A percentile compares a stretch with the other conserved stretches of the same genome.
phyloP scores from a whole-genome alignment of 2,329 filamentous ascomycete species.

The Ophiocordyceps camponoti-rufipedis region DNA sequence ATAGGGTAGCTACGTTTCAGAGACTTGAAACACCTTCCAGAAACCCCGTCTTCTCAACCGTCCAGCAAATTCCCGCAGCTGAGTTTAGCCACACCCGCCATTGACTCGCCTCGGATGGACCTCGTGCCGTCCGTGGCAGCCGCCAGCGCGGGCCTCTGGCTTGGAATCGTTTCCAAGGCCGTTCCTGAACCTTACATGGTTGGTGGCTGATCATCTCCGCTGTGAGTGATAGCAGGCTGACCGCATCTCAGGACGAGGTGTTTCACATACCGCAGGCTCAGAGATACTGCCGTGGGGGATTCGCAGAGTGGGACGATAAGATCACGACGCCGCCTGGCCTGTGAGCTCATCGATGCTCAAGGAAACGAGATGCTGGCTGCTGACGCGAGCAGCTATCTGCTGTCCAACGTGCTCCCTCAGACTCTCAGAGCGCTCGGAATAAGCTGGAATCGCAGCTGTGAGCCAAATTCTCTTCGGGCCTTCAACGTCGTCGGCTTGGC shows the following conservation, averaged over 20 bases:
- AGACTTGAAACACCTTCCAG: too few relatives aligned
- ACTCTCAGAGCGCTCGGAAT: slow-evolving; percentile 4
- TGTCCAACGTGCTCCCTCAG: slow-evolving; percentile 17
- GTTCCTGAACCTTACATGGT: slow-evolving; percentile 39
- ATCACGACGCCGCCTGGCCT: slow-evolving; percentile 91
- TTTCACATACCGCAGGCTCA: slow-evolving; percentile 88
- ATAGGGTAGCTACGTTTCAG: background rate
- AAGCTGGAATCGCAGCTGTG: slow-evolving; percentile 8
- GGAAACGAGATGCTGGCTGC: background rate
- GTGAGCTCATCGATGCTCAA: slow-evolving; percentile 19
- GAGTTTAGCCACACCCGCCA: background rate
- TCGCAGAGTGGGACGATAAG: slow-evolving; percentile 78
- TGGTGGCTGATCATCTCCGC: background rate
- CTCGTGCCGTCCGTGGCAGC: slow-evolving; percentile 5
- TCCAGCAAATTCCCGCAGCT: background rate
- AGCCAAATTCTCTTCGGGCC: slow-evolving; percentile 20
- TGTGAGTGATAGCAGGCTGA: slow-evolving; percentile 3
- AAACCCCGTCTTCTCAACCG: too few relatives aligned
- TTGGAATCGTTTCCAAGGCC: slow-evolving; percentile 8
- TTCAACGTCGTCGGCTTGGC: slow-evolving; percentile 25
- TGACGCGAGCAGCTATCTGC: slow-evolving; percentile 20
- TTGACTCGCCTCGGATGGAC: background rate
- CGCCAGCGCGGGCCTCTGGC: slow-evolving; percentile 7
- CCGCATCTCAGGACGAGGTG: slow-evolving; percentile 49
- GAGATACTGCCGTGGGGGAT: slow-evolving; percentile 61